Evolutionary conservation across 2,329 filamentous ascomycete species (phyloP).

Genomic region (Colletotrichum chlorophyti): DNA sequence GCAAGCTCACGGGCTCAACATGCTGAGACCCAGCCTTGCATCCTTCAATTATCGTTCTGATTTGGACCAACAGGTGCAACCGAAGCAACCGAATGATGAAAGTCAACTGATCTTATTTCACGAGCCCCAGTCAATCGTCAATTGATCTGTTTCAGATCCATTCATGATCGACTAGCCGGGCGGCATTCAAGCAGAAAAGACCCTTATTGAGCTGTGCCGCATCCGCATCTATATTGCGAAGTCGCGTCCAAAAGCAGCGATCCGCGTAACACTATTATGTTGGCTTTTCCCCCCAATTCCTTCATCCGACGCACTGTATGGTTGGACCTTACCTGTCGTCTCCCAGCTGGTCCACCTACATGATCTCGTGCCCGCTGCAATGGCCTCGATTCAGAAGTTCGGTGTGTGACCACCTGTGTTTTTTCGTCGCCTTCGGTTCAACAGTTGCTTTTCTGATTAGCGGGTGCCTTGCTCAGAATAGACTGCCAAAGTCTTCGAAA

Average conservation of each 20-base stretch:
- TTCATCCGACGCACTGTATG: not conserved
- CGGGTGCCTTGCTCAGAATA: not conserved
- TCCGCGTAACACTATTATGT: too few relatives aligned
- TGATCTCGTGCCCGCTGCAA: slow-evolving; percentile 1
- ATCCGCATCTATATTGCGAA: not conserved
- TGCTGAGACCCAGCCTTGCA: not conserved
- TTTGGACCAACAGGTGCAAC: not conserved
- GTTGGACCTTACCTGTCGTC: not conserved
- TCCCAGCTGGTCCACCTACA: not conserved
- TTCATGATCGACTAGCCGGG: not conserved
- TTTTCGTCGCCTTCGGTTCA: not conserved
- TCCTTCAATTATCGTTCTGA: not conserved
- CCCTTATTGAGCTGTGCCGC: not conserved
- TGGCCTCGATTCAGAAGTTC: not conserved
- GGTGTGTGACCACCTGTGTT: too few relatives aligned
- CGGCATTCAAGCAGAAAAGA: too few relatives aligned
- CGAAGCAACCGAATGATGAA: not conserved
- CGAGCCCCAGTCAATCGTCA: not conserved
- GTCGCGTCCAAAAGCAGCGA: not conserved
- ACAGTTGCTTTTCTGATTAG: slow-evolving; percentile 9
- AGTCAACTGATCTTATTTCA: not conserved
- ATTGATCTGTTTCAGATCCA: slow-evolving; percentile 5
- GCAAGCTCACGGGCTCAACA: not conserved
- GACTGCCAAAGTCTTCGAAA: slow-evolving; percentile 14
- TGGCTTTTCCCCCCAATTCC: not conserved